Evolutionary conservation across 2,329 filamentous ascomycete genomes (phyloP), one percentile per base, ranked within the genome.

Genomic region (Teratosphaeria pseudoeucalypti): DNA sequence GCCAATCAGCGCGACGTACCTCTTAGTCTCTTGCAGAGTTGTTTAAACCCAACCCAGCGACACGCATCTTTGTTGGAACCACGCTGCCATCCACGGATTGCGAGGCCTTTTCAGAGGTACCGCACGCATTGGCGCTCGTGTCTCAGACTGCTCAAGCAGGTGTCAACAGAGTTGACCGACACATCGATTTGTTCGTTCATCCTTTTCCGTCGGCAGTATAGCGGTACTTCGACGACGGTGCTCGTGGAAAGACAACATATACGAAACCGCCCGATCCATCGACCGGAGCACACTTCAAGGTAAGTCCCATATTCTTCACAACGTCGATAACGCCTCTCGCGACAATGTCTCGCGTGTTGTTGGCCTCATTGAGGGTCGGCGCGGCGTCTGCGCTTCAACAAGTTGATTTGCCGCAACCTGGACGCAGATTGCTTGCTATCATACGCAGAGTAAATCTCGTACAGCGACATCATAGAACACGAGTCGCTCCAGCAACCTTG

Each of bases 361-460:
- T 56, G 32, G 55, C 32, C 55, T 37, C n/a, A 11, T 43, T 14
- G 55, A 55, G 37, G 16, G 26, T 37, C 16, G 27, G 52, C 27
- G 58, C 54, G 26, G 39, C 53, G 29, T 52, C 54, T 59, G 54
- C 54, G 58, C 58, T 56, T 55, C 32, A 34, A 54, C 54, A 32
- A 32, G 39, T 59, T 54, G 37, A 59, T 56, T 59, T 57, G 53
- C 58, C 52, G 57, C 57, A 54, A 12, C 19, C 23, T 16, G 57
- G 12, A 54, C 37, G 47, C 43, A 52, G 14, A 37, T 26, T 56
- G 54, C 54, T 55, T 37, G 55, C 55, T 27, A 43, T 47, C 27
- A 27, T 6, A n/a, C 52, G 27, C 52, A 32, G 12, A 34, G 19
- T 23, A 32, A 26, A n/a, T 26, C 26, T 14, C 11, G 14, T 23